These are phyloP conservation scores for Candida pseudoviswanathii DNA, from an alignment of 1,139 yeast genomes.

Conservation along the genomic window DNA sequence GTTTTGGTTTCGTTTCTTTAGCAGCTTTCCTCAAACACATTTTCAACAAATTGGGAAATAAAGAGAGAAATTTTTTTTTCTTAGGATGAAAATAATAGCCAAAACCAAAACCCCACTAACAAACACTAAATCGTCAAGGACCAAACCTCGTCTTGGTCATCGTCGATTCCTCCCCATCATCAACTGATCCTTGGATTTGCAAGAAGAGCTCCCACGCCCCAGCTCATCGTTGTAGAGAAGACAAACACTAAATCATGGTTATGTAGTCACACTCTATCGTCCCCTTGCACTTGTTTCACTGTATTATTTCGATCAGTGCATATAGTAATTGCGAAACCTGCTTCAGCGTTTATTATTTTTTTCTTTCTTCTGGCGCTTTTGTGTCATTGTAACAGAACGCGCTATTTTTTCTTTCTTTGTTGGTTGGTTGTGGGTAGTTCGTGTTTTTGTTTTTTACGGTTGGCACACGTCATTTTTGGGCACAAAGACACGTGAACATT, in stretches of 20 bases:
- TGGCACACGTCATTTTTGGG: neutral
- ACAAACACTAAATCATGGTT: too few species aligned
- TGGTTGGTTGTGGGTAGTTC: neutral
- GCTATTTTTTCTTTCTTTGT: neutral
- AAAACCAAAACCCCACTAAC: neutral
- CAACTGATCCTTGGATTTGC: too few species aligned
- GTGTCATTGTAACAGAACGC: slow-evolving; percentile 3
- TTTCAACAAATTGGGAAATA: neutral
- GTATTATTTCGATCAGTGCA: neutral
- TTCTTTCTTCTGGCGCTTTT: neutral
- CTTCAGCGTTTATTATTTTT: neutral
- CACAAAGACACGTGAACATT: neutral
- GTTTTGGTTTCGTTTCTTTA: neutral
- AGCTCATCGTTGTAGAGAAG: too few species aligned
- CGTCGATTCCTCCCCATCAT: too few species aligned
- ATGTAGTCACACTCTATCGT: too few species aligned
- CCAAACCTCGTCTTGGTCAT: too few species aligned
- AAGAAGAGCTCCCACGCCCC: too few species aligned
- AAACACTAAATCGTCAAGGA: neutral
- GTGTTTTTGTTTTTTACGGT: neutral
- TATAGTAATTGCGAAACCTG: too few species aligned
- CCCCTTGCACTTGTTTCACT: neutral
- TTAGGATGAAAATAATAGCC: neutral
- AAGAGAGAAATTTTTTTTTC: neutral
- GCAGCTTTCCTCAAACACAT: neutral